Percentiles rank a stretch among this genome's conserved stretches.
These are phyloP conservation scores for Camelina hispida DNA, from an alignment of 345 rosid genomes.

Conservation along the genomic window DNA sequence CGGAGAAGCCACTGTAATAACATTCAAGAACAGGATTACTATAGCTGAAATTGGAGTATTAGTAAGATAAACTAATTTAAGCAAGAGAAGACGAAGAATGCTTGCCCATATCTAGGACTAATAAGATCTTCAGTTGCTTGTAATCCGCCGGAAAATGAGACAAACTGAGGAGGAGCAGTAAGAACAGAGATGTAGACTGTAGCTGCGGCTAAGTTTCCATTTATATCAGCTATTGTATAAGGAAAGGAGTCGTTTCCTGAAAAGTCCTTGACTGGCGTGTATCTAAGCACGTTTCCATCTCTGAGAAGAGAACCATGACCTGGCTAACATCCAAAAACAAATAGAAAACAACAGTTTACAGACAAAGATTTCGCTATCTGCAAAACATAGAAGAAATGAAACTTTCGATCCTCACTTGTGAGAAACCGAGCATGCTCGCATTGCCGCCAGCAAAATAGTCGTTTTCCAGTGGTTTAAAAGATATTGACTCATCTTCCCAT, in stretches of 20 bases:
- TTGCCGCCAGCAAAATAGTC: constrained; percentile 74
- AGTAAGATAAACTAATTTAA: background rate
- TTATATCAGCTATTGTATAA: constrained; percentile 69
- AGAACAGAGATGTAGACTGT: constrained; percentile 61
- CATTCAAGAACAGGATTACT: constrained; percentile 24
- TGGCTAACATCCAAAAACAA: constrained; percentile 52
- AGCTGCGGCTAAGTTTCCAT: constrained; percentile 70
- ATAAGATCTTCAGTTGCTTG: constrained; percentile 80
- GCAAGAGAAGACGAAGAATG: background rate
- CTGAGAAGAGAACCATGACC: constrained; percentile 79
- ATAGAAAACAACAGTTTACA: constrained; percentile 8
- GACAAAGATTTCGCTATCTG: background rate
- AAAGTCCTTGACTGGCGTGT: constrained; percentile 77
- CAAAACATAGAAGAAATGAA: constrained; percentile 11
- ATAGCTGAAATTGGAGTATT: background rate
- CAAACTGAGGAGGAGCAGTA: constrained; percentile 84
- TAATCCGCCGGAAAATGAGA: constrained; percentile 62
- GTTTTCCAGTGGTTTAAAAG: constrained; percentile 69
- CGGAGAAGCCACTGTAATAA: constrained; percentile 68
- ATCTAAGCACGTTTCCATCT: constrained; percentile 67
- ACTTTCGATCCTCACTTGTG: constrained; percentile 58
- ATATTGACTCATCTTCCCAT: constrained; percentile 90
- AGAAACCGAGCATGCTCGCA: constrained; percentile 62
- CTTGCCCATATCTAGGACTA: constrained; percentile 76
- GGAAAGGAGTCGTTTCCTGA: constrained; percentile 73